These are phyloP conservation scores for Blastobotrys americana DNA, from an alignment of 805 yeast genomes.

Conservation along the genomic window DNA sequence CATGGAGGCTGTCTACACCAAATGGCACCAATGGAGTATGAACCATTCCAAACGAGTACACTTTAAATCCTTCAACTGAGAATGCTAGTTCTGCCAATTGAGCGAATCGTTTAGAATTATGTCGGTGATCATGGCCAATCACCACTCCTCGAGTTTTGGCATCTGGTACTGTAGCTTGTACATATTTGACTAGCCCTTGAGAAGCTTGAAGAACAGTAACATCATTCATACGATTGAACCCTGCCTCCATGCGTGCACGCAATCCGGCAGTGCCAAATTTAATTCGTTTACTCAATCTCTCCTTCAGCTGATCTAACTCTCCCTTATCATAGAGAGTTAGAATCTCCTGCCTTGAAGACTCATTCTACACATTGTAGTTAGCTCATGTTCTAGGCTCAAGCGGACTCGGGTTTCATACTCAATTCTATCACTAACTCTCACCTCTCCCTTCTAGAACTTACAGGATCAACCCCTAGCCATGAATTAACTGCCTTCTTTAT, in stretches of 20 bases:
- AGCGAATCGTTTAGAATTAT: constrained; percentile 73
- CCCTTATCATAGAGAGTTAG: not conserved
- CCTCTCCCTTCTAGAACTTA: constrained; percentile 7
- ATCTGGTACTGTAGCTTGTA: constrained; percentile 24
- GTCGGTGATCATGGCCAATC: constrained; percentile 88
- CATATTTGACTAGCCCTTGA: constrained; percentile 34
- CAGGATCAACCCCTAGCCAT: constrained; percentile 19
- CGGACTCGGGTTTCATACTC: constrained; percentile 19
- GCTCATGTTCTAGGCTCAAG: too few relatives aligned
- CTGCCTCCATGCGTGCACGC: constrained; percentile 83
- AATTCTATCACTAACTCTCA: not conserved
- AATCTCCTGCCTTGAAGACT: not conserved
- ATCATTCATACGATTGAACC: constrained; percentile 81
- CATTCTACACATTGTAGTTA: not conserved
- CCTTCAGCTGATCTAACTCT: not conserved
- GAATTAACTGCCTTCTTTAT: constrained; percentile 13
- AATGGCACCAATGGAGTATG: constrained; percentile 95
- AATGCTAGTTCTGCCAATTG: constrained; percentile 72
- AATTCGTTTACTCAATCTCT: constrained; percentile 36
- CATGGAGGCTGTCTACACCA: constrained; percentile 53
- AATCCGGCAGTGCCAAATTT: constrained; percentile 93
- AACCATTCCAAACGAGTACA: constrained; percentile 39
- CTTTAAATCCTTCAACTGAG: constrained; percentile 57
- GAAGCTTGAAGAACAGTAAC: constrained; percentile 87
- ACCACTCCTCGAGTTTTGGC: constrained; percentile 45